Evolutionary conservation across 2,329 filamentous ascomycete species (phyloP).

Genomic region (Polytolypa hystricis): DNA sequence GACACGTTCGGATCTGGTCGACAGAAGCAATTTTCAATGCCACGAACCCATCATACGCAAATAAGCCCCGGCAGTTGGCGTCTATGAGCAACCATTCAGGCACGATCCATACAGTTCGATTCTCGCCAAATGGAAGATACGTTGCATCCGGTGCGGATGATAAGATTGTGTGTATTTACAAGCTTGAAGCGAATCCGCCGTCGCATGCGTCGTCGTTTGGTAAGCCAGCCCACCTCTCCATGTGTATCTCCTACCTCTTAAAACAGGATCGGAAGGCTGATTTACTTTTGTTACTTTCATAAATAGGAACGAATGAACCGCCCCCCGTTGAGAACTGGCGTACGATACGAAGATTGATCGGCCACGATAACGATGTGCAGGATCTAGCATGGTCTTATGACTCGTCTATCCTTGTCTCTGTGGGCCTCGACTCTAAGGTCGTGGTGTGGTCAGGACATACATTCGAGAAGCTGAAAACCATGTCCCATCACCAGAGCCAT

Average conservation of each 20-base stretch:
- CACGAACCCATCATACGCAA: slow-evolving; percentile 56
- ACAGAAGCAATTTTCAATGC: slow-evolving; percentile 85
- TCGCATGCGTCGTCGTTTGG: slow-evolving; percentile 69
- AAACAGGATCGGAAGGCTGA: slow-evolving; percentile 4
- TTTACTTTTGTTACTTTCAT: slow-evolving; percentile 9
- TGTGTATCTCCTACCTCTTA: not conserved
- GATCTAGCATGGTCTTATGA: slow-evolving; percentile 95
- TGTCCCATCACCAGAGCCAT: slow-evolving; percentile 88
- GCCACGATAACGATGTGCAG: slow-evolving; percentile 97
- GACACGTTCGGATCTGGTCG: slow-evolving; percentile 95
- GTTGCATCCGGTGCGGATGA: slow-evolving; percentile 95
- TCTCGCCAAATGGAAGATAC: slow-evolving; percentile 90
- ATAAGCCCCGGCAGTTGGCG: slow-evolving; percentile 79
- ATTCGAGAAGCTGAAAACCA: slow-evolving; percentile 92
- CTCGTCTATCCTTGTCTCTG: slow-evolving; percentile 88
- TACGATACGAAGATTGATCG: slow-evolving; percentile 82
- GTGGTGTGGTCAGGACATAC: slow-evolving; percentile 97
- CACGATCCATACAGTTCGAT: slow-evolving; percentile 93
- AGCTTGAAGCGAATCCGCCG: slow-evolving; percentile 71
- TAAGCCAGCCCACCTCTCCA: slow-evolving; percentile 31
- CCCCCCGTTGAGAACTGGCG: slow-evolving; percentile 97
- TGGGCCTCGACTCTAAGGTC: slow-evolving; percentile 93
- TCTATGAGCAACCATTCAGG: slow-evolving; percentile 98
- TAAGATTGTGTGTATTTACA: slow-evolving; percentile 97
- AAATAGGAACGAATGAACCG: slow-evolving; percentile 65